Percentiles rank a stretch among this genome's conserved stretches.
These are phyloP conservation scores for Schizopora paradoxa DNA, from an alignment of 1,284 basidiomycete genomes.

Conservation along the genomic window DNA sequence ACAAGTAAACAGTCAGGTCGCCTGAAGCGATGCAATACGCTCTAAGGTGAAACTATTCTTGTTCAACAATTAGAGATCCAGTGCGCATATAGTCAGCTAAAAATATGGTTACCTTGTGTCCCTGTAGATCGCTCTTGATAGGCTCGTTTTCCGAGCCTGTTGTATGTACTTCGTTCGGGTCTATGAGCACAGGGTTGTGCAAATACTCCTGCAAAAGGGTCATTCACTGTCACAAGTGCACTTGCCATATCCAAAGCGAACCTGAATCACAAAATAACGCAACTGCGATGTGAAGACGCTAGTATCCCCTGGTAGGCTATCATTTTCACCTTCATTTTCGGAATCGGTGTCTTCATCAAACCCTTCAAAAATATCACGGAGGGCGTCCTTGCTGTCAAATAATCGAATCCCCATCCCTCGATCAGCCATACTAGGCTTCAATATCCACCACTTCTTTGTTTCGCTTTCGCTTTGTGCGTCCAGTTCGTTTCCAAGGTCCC, in stretches of 20 bases:
- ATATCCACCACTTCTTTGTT: conserved; percentile 73
- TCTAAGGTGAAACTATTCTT: conserved; percentile 82
- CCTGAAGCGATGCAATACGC: conserved; percentile 88
- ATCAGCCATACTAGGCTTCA: conserved; percentile 98
- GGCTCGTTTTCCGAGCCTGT: conserved; percentile 21
- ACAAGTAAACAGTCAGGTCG: conserved; percentile 75
- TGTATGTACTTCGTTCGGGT: conserved; percentile 48
- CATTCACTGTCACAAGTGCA: conserved; percentile 6
- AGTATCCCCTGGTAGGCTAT: conserved; percentile 34
- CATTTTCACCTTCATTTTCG: conserved; percentile 31
- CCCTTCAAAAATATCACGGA: conserved; percentile 77
- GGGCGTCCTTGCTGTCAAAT: conserved; percentile 73
- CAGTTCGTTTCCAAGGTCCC: conserved; percentile 72
- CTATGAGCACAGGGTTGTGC: conserved; percentile 68
- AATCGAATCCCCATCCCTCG: conserved; percentile 92
- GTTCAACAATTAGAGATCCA: conserved; percentile 12
- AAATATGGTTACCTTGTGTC: conserved; percentile 57
- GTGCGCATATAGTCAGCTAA: conserved; percentile 11
- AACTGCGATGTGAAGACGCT: conserved; percentile 82
- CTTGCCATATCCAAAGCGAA: conserved; percentile 26
- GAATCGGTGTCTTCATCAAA: conserved; percentile 68
- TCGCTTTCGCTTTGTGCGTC: conserved; percentile 37
- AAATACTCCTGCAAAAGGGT: conserved; percentile 70
- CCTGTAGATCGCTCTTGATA: conserved; percentile 32
- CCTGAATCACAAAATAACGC: conserved; percentile 96